Base-by-base conservation (phyloP, 768 basidiomycete genomes). In the Sistotremastrum niveocremeum region DNA sequence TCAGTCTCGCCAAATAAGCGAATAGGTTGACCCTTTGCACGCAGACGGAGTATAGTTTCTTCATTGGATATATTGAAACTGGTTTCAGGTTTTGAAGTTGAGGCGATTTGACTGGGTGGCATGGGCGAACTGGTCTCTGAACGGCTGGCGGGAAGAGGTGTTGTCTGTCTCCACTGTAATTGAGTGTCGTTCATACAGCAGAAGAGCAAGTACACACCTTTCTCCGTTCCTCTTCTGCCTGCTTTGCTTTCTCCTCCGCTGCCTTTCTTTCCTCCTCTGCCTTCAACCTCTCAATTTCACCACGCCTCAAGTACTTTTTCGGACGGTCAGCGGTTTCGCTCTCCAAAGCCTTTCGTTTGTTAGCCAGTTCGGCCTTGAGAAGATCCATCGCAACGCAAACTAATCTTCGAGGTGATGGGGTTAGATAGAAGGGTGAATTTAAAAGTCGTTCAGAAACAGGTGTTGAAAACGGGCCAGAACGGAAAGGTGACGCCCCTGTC, bases 1-100 rank as follows among this genome's bases (percentile, higher is more conserved):
- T 99, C 95, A 0, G 81, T 79, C 61, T 99, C 95, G 33, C 81
- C 95, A 57, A 99, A 99, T 6, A 99, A 67, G 31, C 90, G 77
- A 50, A 98, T 85, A 4, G 95, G 95, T 59, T 98, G 93, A 28
- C 86, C 89, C 59, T 95, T 94, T 29, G 75, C 69, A 40, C 95
- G 81, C 9, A 99, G 75, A 20, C 95, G 77, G 6, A 88, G 81
- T 46, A 91, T 71, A 8, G 85, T 87, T 56, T 99, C 95, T 50
- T 91, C 84, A 47, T 91, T 88, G 2, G 93, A 87, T 46, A 98
- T 83, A 57, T 91, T 91, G 68, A 93, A 97, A 4, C 56, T 52
- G 7, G 53, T 51, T 2, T 62, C 55, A 1, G 65, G 60, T 31
- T 64, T 60, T 0, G 62, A 58, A 62, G 60, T 45, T 7, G 20